Percentiles rank a stretch among this genome's conserved stretches.
Conservation (phyloP, 2,329 filamentous ascomycete genomes). For the Hymenoscyphus repandus region DNA sequence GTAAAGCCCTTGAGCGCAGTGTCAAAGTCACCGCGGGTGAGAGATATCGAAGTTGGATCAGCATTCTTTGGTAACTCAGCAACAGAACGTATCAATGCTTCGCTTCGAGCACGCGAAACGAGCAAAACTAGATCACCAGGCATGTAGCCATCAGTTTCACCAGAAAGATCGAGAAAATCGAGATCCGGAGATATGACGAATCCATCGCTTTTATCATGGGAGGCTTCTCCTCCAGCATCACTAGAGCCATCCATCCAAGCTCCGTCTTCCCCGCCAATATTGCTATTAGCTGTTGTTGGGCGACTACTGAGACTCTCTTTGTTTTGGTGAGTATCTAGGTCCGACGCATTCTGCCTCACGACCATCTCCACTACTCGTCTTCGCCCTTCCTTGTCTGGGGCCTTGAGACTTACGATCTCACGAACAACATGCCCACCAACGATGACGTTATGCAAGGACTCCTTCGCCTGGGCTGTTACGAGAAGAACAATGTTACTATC, state of each 20-base stretch:
- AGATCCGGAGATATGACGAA: constrained; percentile 72
- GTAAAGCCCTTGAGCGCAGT: constrained; percentile 87
- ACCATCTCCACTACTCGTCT: constrained; percentile 79
- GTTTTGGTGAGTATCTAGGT: constrained; percentile 35
- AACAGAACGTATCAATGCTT: constrained; percentile 84
- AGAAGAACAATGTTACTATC: constrained; percentile 80
- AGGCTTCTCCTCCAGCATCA: constrained; percentile 43
- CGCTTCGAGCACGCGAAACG: constrained; percentile 81
- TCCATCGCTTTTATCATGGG: constrained; percentile 43
- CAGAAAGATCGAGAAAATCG: constrained; percentile 88
- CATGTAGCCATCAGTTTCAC: constrained; percentile 96
- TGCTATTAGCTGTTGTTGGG: constrained; percentile 47
- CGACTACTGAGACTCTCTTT: constrained; percentile 45
- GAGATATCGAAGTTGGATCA: constrained; percentile 50
- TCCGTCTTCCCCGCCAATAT: constrained; percentile 46
- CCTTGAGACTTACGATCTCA: constrained; percentile 84
- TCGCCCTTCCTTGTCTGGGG: constrained; percentile 86
- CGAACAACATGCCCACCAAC: constrained; percentile 88
- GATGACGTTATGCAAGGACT: constrained; percentile 83
- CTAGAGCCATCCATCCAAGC: constrained; percentile 75
- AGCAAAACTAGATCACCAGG: constrained; percentile 86
- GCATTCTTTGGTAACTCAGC: constrained; percentile 37
- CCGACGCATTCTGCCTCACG: constrained; percentile 49
- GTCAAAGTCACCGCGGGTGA: constrained; percentile 73
- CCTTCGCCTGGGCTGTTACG: constrained; percentile 88